These are phyloP conservation scores for Beauveria australis DNA, from an alignment of 2,329 filamentous ascomycete genomes.

Conservation along the genomic window DNA sequence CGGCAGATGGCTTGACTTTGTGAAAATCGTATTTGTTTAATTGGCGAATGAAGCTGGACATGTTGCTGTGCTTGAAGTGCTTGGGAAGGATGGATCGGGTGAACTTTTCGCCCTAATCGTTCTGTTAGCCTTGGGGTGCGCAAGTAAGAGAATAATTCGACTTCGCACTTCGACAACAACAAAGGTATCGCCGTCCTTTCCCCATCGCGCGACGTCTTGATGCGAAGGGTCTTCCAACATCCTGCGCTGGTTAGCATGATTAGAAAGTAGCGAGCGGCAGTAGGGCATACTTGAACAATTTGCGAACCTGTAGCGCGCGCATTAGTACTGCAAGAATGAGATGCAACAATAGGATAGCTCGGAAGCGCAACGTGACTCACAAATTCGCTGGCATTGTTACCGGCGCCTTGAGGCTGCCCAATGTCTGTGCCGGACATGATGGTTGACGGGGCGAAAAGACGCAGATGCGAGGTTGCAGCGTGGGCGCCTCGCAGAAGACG, in stretches of 20 bases:
- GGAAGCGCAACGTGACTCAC: constrained; percentile 46
- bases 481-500: constrained; percentile 4
- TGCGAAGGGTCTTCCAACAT: constrained; percentile 97
- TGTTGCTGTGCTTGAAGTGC: constrained; percentile 98
- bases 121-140: background rate
- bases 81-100: constrained; percentile 95
- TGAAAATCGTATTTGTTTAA: constrained; percentile 98
- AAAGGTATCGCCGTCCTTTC: constrained; percentile 89
- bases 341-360: no score
- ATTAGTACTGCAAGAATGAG: constrained; percentile 19
- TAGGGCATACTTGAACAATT: constrained; percentile 80
- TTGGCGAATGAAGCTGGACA: constrained; percentile 92
- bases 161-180: constrained; percentile 82
- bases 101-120: constrained; percentile 86
- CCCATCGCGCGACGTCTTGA: constrained; percentile 89
- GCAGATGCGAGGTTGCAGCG: background rate
- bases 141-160: background rate
- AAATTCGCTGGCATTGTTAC: constrained; percentile 91
- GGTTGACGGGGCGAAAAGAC: background rate
- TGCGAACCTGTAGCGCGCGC: constrained; percentile 64
- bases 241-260: constrained; percentile 37
- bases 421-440: constrained; percentile 28
- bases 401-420: constrained; percentile 29
- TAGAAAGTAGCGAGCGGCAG: constrained; percentile 14
- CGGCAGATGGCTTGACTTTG: constrained; percentile 63